Evolutionary conservation across 2,329 filamentous ascomycete genomes (phyloP), one percentile per base, ranked within the genome.

Genomic region (Aschersonia sp.): DNA sequence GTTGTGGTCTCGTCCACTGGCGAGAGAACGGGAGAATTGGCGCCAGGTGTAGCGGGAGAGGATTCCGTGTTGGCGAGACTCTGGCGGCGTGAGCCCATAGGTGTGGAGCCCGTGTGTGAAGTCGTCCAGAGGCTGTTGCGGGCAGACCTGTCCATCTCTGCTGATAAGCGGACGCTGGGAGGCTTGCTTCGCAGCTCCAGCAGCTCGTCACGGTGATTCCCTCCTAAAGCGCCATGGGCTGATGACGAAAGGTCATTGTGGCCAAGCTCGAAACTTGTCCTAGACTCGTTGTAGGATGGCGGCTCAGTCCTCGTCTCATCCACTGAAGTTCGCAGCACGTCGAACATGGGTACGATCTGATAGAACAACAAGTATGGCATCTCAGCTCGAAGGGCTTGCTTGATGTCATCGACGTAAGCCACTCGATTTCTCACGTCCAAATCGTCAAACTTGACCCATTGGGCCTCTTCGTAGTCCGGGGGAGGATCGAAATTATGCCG

Each of bases 331-430:
- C 66, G 59, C 1, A 71, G 68, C 6, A 83, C 75, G 48, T 89
- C 84, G 32, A 87, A 78, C 57, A 94, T 87, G 0, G 90, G 89
- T 32, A 94, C 77, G 41, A 97, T 86, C 62, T 95, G 90, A 59
- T 95, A 98, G 63, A 97, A 97, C 0, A 98, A 71, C 6, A 97
- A 74, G 61, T 97, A 97, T 0, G 92, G 90, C 62, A 87, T 94
- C 62, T 95, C 89, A n/a, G 83, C 76, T 54, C 79, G 83, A 45
- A 97, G 67, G 0, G 86, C 83, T 54, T 83, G 67, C 51, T 85
- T 81, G 55, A 82, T 77, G 52, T 95, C 83, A 56, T 94, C 79
- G 45, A 95, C 81, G 47, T 83, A 74, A 0, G 73, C 74, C 4
- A 97, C 83, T 30, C 90, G 78, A 48, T 81, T 73, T 37, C 76